Conservation (phyloP, 2,329 filamentous ascomycete species). For the Kalaharituber pfeilii region DNA sequence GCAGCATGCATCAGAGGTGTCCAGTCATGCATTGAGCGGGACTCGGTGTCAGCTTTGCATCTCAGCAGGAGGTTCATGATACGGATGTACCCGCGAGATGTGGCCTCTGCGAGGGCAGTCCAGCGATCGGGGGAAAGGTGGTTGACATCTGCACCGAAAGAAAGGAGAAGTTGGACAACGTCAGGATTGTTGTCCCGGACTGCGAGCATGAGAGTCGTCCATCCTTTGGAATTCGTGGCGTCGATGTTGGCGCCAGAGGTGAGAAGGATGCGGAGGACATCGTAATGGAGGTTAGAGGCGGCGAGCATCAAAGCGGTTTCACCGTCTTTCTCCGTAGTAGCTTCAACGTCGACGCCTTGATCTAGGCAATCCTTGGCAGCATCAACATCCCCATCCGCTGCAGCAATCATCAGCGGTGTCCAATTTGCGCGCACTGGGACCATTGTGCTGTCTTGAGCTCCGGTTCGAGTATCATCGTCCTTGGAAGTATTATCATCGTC, state of each 20-base stretch:
- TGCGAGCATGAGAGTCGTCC: conserved; percentile 1
- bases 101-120: not conserved
- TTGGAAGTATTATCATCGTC: not conserved
- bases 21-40: not conserved
- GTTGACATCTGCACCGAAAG: conserved; percentile 8
- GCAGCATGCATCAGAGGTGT: not conserved
- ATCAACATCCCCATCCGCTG: not conserved
- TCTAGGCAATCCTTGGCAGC: not conserved
- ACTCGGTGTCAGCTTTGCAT: not conserved
- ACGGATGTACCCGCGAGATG: not conserved
- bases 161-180: conserved; percentile 10
- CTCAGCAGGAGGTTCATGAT: not conserved
- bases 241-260: not conserved
- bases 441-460: not conserved
- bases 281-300: not conserved
- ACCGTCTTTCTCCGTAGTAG: not conserved
- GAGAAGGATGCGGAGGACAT: not conserved
- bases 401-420: not conserved
- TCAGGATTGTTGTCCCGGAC: not conserved
- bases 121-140: not conserved
- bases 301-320: not conserved
- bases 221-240: not conserved
- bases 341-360: not conserved
- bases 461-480: not conserved
- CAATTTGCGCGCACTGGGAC: not conserved